Conservation (phyloP, 2,329 filamentous ascomycete species). For the Alternaria ventricosa region DNA sequence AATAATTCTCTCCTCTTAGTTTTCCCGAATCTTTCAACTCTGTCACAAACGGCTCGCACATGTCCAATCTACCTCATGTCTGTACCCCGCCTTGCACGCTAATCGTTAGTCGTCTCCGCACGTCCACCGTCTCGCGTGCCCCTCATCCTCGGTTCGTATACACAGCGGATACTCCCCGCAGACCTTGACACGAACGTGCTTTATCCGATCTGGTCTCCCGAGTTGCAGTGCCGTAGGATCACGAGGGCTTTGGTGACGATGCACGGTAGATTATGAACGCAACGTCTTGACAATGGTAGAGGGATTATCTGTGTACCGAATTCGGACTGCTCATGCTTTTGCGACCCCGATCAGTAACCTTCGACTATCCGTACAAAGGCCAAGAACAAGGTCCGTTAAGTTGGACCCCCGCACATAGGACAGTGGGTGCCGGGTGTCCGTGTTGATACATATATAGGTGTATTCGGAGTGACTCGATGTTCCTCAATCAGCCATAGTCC, state of each 20-base stretch:
- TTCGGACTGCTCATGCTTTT: not conserved
- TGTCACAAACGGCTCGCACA: not conserved
- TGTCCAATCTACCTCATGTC: not conserved
- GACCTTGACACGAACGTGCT: not conserved
- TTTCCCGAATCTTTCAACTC: not conserved
- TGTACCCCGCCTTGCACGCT: slow-evolving; percentile 6
- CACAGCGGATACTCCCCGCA: not conserved
- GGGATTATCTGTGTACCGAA: not conserved
- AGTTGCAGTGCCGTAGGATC: not conserved
- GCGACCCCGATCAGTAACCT: not conserved
- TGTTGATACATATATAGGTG: not conserved
- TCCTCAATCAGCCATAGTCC: not conserved
- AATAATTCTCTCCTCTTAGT: not conserved
- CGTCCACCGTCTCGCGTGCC: not conserved
- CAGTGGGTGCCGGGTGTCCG: not conserved
- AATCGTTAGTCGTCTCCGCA: not conserved
- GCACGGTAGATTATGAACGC: not conserved
- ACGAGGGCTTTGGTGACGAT: not conserved
- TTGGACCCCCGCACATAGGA: not conserved
- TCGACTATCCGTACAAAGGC: not conserved
- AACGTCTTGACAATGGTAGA: not conserved
- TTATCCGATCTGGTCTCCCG: slow-evolving; percentile 1
- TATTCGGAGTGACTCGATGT: not conserved
- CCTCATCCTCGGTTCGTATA: not conserved
- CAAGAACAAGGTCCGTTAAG: not conserved